phyloP scores from a whole-genome alignment of 805 yeast genomes.

The Jamesozyma piceae region DNA sequence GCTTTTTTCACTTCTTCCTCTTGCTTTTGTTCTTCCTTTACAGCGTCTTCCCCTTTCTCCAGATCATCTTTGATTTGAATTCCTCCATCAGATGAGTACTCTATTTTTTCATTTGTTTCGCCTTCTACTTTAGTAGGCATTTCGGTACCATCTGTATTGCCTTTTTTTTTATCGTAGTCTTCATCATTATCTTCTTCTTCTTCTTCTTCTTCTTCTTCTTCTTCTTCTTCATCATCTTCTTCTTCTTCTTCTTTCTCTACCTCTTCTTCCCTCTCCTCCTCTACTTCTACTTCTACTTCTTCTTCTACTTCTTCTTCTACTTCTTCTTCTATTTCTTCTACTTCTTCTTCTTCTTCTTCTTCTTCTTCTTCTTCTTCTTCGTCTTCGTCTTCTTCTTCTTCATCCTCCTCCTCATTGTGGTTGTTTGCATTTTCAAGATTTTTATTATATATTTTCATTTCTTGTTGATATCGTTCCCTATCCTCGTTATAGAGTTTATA shows the following conservation, averaged over 20 bases:
- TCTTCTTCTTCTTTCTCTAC: slow-evolving; percentile 4
- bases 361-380: too few species aligned
- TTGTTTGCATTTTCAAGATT: slow-evolving; percentile 1
- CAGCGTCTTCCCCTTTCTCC: too few species aligned
- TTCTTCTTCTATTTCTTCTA: not conserved
- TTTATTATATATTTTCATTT: slow-evolving; percentile 46
- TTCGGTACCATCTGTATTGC: slow-evolving; percentile 12
- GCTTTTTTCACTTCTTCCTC: slow-evolving; percentile 3
- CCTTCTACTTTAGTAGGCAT: too few species aligned
- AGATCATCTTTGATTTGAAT: not conserved
- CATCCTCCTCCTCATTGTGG: slow-evolving; percentile 4
- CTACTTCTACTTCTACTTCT: not conserved
- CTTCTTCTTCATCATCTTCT: slow-evolving; percentile 9
- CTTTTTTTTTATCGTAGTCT: too few species aligned
- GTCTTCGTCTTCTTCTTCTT: too few species aligned
- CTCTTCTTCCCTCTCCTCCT: slow-evolving; percentile 3
- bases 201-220: slow-evolving; percentile 27
- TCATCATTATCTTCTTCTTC: slow-evolving; percentile 28
- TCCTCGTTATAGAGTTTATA: slow-evolving; percentile 71
- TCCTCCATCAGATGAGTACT: too few species aligned
- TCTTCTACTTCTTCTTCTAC: slow-evolving; percentile 5
- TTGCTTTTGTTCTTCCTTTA: too few species aligned
- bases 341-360: slow-evolving; percentile 5
- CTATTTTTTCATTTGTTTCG: too few species aligned
- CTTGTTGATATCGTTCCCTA: slow-evolving; percentile 61